phyloP scores from a whole-genome alignment of 2,329 filamentous ascomycete genomes.

The Pleochaeta shiraiana region DNA sequence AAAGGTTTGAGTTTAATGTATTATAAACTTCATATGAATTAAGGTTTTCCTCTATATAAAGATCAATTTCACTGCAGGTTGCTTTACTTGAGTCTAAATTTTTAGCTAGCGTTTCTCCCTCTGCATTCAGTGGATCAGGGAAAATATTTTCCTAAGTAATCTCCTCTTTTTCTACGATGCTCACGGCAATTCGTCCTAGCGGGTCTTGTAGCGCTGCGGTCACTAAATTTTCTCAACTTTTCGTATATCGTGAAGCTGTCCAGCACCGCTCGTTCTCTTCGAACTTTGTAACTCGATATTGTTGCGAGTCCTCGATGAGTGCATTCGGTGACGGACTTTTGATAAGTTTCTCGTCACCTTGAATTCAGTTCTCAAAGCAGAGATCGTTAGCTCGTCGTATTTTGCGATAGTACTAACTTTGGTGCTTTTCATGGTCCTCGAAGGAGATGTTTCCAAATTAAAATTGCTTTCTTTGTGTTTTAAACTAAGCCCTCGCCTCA shows the following conservation, averaged over 20 bases:
- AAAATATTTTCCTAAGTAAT: too few species aligned
- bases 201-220: neutral
- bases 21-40: too few species aligned
- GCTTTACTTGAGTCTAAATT: too few species aligned
- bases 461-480: neutral
- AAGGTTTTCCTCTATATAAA: too few species aligned
- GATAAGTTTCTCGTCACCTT: neutral
- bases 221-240: neutral
- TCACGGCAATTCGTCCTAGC: neutral
- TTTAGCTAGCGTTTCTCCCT: too few species aligned
- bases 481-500: neutral
- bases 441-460: neutral
- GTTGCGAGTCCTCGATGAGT: neutral
- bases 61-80: too few species aligned
- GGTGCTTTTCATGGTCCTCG: neutral
- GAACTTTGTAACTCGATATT: neutral
- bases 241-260: neutral
- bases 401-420: neutral
- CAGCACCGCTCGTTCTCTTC: constrained; percentile 1
- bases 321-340: neutral
- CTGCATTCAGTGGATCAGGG: too few species aligned
- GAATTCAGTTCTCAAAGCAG: neutral
- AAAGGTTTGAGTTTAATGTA: too few species aligned
- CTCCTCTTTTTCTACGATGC: constrained; percentile 2
- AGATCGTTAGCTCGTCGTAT: neutral